Base-by-base conservation (phyloP, 1,284 basidiomycete genomes). In the Ceratobasidium sp. region DNA sequence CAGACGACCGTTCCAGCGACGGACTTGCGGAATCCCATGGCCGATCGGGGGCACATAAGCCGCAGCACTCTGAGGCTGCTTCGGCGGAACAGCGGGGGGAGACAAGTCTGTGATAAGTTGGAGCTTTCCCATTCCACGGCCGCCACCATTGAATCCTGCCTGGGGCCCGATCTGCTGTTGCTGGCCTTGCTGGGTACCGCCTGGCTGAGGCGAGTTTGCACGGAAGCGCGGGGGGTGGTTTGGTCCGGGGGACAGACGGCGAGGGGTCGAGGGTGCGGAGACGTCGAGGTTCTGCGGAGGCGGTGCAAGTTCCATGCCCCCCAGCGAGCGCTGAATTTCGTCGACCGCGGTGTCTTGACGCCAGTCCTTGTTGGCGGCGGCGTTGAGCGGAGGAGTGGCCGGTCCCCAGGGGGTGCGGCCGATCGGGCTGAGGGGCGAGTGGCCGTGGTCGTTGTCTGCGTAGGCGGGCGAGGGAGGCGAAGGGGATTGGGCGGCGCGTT, bases 271-370 rank as follows among this genome's bases (percentile, higher is more conserved):
- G 25, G 77, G 44, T 25, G 40, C 62, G 66, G 43, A 69, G 43
- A 76, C 71, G 49, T 74, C 77, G 44, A 76, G 77, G 34, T 75
- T 57, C 34, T 67, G 71, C 19, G 54, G 54, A 46, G 65, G 65
- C 37, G 44, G 49, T 51, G 51, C 57, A 59, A 69, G 76, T 34
- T 73, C 65, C 65, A 65, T 85, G 25, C 88, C 83, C 13, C 91
- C 90, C 40, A 94, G 84, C 15, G 91, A 92, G 59, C 90, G 89
- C 80, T 91, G 88, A 25, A 94, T 90, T 76, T 95, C 93, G 80
- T 94, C 93, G 73, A 94, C 88, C 54, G 85, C 85, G 34, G 61
- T 51, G 49, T 75, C 46, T 46, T 56, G 34, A 32, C 83, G 81
- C 57, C 79, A 77, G 17, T 79, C 81, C 49, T 79, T 81, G 78